Conservation (phyloP, 1,139 yeast species). For the Blastobotrys aristatus region DNA sequence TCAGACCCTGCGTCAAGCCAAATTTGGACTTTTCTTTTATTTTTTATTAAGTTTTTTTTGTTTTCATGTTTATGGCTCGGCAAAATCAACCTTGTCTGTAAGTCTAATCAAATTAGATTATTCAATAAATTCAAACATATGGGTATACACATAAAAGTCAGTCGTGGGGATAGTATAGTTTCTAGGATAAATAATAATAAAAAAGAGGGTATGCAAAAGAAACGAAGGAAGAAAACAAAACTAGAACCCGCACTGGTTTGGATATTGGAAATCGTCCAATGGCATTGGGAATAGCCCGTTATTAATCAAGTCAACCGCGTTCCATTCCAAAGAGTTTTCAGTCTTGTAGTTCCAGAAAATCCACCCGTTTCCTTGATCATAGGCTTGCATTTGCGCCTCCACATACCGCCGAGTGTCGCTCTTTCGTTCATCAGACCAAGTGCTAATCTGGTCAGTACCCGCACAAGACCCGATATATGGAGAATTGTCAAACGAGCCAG, state of each 20-base stretch:
- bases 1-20: neutral
- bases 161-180: no score
- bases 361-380: slow-evolving; percentile 72
- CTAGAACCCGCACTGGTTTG: slow-evolving; percentile 56
- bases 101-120: no score
- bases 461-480: slow-evolving; percentile 61
- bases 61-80: no score
- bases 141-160: no score
- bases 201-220: neutral
- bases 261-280: slow-evolving; percentile 55
- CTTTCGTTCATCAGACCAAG: slow-evolving; percentile 60
- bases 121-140: no score
- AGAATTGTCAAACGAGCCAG: slow-evolving; percentile 52
- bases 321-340: slow-evolving; percentile 86
- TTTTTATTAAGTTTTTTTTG: no score
- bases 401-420: slow-evolving; percentile 60
- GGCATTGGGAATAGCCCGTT: slow-evolving; percentile 79
- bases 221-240: neutral
- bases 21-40: neutral
- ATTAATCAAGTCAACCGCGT: slow-evolving; percentile 52
- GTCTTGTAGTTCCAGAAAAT: slow-evolving; percentile 88
- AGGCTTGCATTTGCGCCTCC: slow-evolving; percentile 89
- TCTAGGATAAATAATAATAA: neutral
- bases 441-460: slow-evolving; percentile 47
- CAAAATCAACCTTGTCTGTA: no score